A percentile compares a stretch with the other conserved stretches of the same genome.
Evolutionary conservation across 495 filamentous ascomycete species (phyloP).

Genomic region (Annulohypoxylon nitens): DNA sequence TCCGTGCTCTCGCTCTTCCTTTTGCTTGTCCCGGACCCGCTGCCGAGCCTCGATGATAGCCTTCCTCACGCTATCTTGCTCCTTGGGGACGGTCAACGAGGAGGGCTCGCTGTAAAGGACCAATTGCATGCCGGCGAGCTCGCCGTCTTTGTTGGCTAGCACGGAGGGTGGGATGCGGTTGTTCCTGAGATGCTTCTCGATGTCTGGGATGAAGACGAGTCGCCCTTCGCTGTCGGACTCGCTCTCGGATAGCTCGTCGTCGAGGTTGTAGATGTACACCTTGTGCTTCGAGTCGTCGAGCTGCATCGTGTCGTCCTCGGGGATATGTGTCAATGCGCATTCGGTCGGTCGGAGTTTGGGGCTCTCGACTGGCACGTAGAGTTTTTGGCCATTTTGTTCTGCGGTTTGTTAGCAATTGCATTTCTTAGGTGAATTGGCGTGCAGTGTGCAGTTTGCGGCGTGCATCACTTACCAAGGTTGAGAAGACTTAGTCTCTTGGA

Average conservation of each 20-base stretch:
- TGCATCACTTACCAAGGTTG: conserved; percentile 74
- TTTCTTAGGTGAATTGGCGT: background rate
- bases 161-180: conserved; percentile 77
- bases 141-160: conserved; percentile 63
- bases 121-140: conserved; percentile 71
- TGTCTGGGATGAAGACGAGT: conserved; percentile 84
- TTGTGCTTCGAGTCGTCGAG: conserved; percentile 89
- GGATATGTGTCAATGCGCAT: conserved; percentile 18
- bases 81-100: conserved; percentile 79
- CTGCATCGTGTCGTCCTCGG: conserved; percentile 77
- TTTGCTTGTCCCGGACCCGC: conserved; percentile 67
- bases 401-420: conserved; percentile 23
- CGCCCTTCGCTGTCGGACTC: conserved; percentile 58
- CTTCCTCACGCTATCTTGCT: conserved; percentile 84
- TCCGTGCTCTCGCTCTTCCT: conserved; percentile 36
- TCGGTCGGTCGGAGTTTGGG: conserved; percentile 45
- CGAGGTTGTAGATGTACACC: conserved; percentile 91
- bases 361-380: conserved; percentile 67
- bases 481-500: conserved; percentile 85
- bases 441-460: background rate
- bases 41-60: conserved; percentile 87
- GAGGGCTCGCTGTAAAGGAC: conserved; percentile 85
- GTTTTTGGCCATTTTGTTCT: conserved; percentile 68
- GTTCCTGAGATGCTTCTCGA: conserved; percentile 76
- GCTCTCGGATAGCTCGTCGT: conserved; percentile 78